Evolutionary conservation across 1,139 yeast species (phyloP).

Genomic region (Debaryomyces robertsiae): DNA sequence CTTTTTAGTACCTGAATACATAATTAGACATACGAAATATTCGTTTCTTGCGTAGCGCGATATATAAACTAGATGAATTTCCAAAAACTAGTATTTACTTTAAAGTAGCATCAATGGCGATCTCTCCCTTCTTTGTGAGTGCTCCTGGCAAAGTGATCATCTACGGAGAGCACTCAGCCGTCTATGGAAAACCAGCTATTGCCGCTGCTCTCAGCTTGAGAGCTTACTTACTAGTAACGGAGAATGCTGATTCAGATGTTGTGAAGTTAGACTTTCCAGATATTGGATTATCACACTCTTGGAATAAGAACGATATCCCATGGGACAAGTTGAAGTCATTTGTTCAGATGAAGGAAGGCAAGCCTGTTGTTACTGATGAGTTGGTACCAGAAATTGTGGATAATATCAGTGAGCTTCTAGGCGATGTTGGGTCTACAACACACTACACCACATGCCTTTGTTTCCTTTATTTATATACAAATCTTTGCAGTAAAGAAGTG

Average conservation of each 20-base stretch:
- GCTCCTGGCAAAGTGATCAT: conserved; percentile 97
- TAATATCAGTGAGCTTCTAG: conserved; percentile 46
- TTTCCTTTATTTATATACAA: conserved; percentile 74
- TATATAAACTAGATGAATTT: not conserved
- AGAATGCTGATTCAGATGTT: conserved; percentile 35
- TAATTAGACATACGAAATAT: not conserved
- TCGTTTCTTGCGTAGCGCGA: not conserved
- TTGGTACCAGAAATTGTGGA: conserved; percentile 63
- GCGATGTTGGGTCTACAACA: conserved; percentile 51
- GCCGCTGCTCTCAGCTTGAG: conserved; percentile 86
- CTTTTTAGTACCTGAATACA: conserved; percentile 5
- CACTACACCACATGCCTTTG: conserved; percentile 86
- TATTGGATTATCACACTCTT: conserved; percentile 61
- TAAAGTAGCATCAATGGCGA: conserved; percentile 7
- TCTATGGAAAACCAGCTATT: conserved; percentile 86
- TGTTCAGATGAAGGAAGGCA: conserved; percentile 25
- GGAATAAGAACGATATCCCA: conserved; percentile 65
- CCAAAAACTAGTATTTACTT: not conserved
- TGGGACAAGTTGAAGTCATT: conserved; percentile 47
- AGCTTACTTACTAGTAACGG: conserved; percentile 71
- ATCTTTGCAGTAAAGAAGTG: conserved; percentile 50
- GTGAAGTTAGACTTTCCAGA: conserved; percentile 82
- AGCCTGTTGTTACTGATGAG: conserved; percentile 53
- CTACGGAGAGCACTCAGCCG: conserved; percentile 98
- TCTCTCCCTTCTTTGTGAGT: conserved; percentile 67